Base-by-base conservation (phyloP, 108 stramenopile genomes). In the Cyclostephanos tholiformis region DNA sequence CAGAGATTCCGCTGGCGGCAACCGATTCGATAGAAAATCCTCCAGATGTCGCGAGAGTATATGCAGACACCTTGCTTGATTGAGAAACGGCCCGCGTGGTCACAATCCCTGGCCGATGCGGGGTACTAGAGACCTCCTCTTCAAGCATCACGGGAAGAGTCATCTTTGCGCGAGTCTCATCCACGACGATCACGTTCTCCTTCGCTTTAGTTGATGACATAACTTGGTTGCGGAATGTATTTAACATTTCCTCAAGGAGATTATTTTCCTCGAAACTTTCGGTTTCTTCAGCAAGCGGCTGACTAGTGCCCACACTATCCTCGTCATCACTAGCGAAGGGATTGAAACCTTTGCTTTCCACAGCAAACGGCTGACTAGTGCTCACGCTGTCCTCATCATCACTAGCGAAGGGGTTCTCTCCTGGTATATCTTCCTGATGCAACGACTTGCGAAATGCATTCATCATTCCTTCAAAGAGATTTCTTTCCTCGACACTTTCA, bases 341-440 rank as follows among this genome's bases (percentile, higher is more conserved):
- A 22, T 57, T 69, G n/a, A n/a, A n/a, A n/a, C n/a, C 38, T 46
- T 25, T 20, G 43, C 25, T 50, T 1, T 11, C 43, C 2, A 20
- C 44, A 43, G 44, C 64, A 11, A 26, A 8, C n/a, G 46, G 25
- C 27, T 32, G 35, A 23, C 23, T 39, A 12, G 32, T 22, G 19
- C 12, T 60, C n/a, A 12, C 27, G 20, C 43, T 60, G 29, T 61
- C 57, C 5, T 63, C 51, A 27, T 55, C 65, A 22, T 53, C 35
- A 26, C 66, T 57, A 48, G 65, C 73, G 61, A 55, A 55, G n/a
- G 68, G 68, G 11, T 57, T 69, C n/a, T n/a, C n/a, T n/a, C n/a
- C n/a, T n/a, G n/a, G n/a, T n/a, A n/a, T n/a, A 41, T 41, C 41
- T 29, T 48, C 25, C 32, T 7, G 25, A 67, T 43, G 32, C 16